phyloP scores from a whole-genome alignment of 176 grass and related monocot species.

The Guadua angustifolia region DNA sequence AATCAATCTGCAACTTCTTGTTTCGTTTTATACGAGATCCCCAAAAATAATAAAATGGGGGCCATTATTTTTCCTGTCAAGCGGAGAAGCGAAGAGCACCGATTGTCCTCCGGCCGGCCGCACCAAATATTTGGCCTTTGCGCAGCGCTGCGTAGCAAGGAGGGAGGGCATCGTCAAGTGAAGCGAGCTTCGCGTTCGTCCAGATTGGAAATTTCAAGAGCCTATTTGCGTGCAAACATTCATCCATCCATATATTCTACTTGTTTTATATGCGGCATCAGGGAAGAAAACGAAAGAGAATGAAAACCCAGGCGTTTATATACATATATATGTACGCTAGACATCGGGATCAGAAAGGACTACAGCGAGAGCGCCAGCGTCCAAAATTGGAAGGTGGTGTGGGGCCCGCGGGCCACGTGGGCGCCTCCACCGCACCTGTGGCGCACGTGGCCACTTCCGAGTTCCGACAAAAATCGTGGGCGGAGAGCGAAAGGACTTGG shows the following conservation, averaged over 20 bases:
- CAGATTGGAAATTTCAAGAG: conserved; percentile 30
- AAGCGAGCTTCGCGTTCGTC: conserved; percentile 4
- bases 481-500: not conserved
- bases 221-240: not conserved
- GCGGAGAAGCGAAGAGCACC: not conserved
- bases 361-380: conserved; percentile 20
- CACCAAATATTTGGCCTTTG: not conserved
- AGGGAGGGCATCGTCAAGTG: not conserved
- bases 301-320: not conserved
- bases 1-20: too few species aligned
- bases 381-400: conserved; percentile 58
- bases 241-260: not conserved
- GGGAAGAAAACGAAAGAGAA: too few species aligned
- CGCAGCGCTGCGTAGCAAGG: not conserved
- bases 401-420: conserved; percentile 38
- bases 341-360: not conserved
- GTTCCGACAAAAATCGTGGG: conserved; percentile 31
- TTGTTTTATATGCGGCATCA: not conserved
- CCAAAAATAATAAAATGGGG: not conserved
- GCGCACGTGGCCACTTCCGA: conserved; percentile 38
- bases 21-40: not conserved
- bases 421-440: conserved; percentile 25
- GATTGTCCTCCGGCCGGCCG: not conserved
- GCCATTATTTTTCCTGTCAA: not conserved
- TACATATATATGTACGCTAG: conserved; percentile 15